These are phyloP conservation scores for Microcyclospora pomicola DNA, from an alignment of 2,329 filamentous ascomycete species.

Conservation along the genomic window DNA sequence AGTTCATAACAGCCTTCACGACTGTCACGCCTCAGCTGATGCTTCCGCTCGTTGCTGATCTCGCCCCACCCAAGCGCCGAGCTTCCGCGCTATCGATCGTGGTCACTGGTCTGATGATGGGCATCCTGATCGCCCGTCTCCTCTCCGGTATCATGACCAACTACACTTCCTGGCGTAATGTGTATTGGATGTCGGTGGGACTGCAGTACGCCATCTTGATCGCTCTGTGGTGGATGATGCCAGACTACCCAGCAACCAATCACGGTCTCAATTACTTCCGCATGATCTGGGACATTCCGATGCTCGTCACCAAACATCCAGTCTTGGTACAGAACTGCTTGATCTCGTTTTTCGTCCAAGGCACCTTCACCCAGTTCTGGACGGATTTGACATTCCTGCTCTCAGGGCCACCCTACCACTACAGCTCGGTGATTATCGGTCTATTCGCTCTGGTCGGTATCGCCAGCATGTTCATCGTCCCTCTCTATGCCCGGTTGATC, in stretches of 20 bases:
- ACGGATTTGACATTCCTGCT: slow-evolving; percentile 70
- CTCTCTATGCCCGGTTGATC: slow-evolving; percentile 54
- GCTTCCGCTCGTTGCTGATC: slow-evolving; percentile 67
- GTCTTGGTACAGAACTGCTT: slow-evolving; percentile 56
- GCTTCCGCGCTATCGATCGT: slow-evolving; percentile 60
- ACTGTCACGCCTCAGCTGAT: slow-evolving; percentile 65
- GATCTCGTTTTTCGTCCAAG: slow-evolving; percentile 47
- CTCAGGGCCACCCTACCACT: slow-evolving; percentile 54
- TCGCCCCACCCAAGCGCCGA: slow-evolving; percentile 56
- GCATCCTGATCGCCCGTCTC: slow-evolving; percentile 61
- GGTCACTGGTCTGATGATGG: slow-evolving; percentile 60
- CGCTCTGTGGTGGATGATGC: slow-evolving; percentile 59
- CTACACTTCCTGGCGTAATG: slow-evolving; percentile 59
- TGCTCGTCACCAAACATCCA: slow-evolving; percentile 51
- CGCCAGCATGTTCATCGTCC: slow-evolving; percentile 51
- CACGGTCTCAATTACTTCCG: slow-evolving; percentile 49
- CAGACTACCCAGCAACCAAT: slow-evolving; percentile 67
- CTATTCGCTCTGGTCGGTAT: slow-evolving; percentile 70
- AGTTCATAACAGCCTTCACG: slow-evolving; percentile 58
- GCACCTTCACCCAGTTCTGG: slow-evolving; percentile 55
- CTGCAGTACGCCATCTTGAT: slow-evolving; percentile 54
- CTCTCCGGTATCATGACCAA: slow-evolving; percentile 63
- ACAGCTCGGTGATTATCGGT: slow-evolving; percentile 54
- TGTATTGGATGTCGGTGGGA: slow-evolving; percentile 66
- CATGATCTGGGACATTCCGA: slow-evolving; percentile 50